Conservation (phyloP, 73 alveolate species). For the Paramecium octaurelia region DNA sequence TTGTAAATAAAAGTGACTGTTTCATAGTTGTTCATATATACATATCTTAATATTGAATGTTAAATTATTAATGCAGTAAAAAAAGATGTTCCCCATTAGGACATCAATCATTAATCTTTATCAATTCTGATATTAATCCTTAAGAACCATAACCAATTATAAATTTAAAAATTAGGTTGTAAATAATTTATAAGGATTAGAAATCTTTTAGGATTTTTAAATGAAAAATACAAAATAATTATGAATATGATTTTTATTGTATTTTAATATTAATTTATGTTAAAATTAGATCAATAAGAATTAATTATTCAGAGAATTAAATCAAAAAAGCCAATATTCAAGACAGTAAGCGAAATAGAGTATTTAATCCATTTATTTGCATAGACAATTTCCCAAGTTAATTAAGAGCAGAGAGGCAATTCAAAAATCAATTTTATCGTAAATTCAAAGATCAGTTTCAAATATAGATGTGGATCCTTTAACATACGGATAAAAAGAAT, state of each 20-base stretch:
- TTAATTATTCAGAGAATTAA: background rate
- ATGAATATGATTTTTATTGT: background rate
- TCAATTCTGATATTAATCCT: no score
- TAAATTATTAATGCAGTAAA: no score
- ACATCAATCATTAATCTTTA: no score
- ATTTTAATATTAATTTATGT: background rate
- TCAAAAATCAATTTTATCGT: background rate
- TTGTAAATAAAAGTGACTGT: background rate
- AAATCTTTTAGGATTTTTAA: background rate
- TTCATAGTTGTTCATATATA: background rate
- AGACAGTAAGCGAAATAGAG: constrained; percentile 16
- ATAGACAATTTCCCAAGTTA: background rate
- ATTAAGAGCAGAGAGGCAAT: background rate
- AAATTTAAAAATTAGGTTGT: no score
- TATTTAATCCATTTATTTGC: background rate
- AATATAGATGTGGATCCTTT: constrained; percentile 12
- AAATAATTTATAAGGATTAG: no score
- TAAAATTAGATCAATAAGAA: constrained; percentile 11
- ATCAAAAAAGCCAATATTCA: constrained; percentile 1
- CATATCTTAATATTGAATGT: background rate
- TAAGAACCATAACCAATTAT: no score
- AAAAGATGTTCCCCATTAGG: no score
- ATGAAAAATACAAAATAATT: background rate
- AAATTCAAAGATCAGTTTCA: background rate
- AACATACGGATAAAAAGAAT: background rate